Conservation (phyloP, 208 protist genomes). For the Polymyxa betae region DNA sequence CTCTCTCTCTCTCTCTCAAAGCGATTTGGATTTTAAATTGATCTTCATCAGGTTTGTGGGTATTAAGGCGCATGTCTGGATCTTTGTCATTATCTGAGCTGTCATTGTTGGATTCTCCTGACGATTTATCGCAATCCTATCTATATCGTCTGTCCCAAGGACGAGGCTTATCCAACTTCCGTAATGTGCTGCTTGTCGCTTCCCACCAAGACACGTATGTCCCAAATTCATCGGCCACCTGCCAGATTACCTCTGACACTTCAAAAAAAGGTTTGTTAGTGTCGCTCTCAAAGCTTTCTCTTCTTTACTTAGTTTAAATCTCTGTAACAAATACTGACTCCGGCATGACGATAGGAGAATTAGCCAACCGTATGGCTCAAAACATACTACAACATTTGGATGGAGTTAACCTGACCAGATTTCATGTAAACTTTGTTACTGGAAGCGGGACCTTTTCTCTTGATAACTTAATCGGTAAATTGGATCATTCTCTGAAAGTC, state of each 20-base stretch:
- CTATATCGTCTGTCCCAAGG: background rate
- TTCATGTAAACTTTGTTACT: conserved; percentile 22
- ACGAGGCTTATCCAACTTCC: background rate
- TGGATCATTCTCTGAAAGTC: no score
- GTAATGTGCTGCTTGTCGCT: conserved; percentile 9
- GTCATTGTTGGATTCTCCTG: conserved; percentile 30
- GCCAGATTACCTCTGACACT: background rate
- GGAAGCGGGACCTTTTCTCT: background rate
- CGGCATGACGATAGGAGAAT: background rate
- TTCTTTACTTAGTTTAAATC: background rate
- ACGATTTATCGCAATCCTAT: background rate
- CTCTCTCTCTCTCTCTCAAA: background rate
- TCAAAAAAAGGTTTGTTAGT: background rate
- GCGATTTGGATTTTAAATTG: background rate
- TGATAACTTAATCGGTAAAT: no score
- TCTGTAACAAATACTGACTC: no score
- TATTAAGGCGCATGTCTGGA: background rate
- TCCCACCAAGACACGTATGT: conserved; percentile 20
- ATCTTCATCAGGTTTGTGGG: conserved; percentile 33
- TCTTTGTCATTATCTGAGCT: conserved; percentile 4
- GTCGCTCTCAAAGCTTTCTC: background rate
- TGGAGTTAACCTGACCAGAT: background rate
- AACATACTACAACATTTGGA: conserved; percentile 22
- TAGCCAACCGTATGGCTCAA: conserved; percentile 19
- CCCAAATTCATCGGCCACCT: background rate